Conservation (phyloP, 257 asterid genomes). For the Dorcoceras hygrometricum region DNA sequence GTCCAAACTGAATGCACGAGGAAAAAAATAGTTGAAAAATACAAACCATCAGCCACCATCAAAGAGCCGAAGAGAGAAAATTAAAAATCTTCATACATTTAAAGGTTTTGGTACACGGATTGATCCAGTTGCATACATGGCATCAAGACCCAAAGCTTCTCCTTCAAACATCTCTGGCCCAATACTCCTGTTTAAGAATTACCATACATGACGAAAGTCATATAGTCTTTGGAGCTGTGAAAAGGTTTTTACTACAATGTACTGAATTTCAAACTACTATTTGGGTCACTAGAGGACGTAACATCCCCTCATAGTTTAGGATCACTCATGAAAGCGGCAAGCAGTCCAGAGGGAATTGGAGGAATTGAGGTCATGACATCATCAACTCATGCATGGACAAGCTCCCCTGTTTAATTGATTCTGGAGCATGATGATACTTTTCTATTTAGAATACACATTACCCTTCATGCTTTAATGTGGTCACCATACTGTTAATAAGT, state of each 20-base stretch:
- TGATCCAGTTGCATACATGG: slow-evolving; percentile 79
- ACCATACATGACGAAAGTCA: background rate
- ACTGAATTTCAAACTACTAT: background rate
- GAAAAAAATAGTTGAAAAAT: background rate
- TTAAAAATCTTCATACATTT: slow-evolving; percentile 42
- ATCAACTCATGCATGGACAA: no score
- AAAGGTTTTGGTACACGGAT: slow-evolving; percentile 87
- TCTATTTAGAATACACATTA: no score
- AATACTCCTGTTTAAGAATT: slow-evolving; percentile 52
- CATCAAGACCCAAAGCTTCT: slow-evolving; percentile 84
- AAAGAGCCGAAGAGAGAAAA: slow-evolving; percentile 12
- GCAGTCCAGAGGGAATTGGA: background rate
- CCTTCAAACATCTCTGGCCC: slow-evolving; percentile 94
- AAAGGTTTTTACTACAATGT: background rate
- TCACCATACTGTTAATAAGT: background rate
- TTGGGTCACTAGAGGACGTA: background rate
- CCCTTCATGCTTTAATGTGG: background rate
- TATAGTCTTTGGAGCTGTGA: background rate
- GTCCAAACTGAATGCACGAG: slow-evolving; percentile 57
- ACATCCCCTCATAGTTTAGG: background rate
- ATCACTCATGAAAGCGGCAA: background rate
- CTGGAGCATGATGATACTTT: background rate
- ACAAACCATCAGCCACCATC: background rate
- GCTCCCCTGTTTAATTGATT: background rate
- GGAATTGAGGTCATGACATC: background rate